Conservation (phyloP, 371 early-diverging fungal species). For the Synchytrium microbalum region DNA sequence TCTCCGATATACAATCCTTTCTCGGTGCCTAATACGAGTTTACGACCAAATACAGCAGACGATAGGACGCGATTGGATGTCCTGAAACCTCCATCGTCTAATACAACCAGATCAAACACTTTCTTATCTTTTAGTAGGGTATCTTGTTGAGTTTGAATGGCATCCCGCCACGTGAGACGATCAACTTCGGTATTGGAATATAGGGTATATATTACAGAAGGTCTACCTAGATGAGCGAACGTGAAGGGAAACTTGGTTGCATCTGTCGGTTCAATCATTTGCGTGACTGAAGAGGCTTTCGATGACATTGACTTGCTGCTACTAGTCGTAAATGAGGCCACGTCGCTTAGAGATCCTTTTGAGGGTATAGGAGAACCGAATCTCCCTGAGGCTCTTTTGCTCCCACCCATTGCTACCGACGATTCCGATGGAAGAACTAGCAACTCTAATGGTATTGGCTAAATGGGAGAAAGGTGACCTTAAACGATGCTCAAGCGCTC, state of each 20-base stretch:
- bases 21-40: constrained; percentile 68
- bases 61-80: constrained; percentile 57
- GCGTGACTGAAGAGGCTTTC: no score
- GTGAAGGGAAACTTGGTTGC: constrained; percentile 36
- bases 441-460: no score
- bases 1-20: constrained; percentile 61
- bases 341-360: no score
- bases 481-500: no score
- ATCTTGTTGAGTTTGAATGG: constrained; percentile 59
- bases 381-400: no score
- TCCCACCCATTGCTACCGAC: no score
- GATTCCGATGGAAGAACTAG: no score
- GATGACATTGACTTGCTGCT: no score
- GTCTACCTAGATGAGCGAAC: constrained; percentile 67
- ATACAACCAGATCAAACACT: constrained; percentile 51
- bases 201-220: constrained; percentile 59
- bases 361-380: no score
- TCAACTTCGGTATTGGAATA: constrained; percentile 66
- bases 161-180: constrained; percentile 73
- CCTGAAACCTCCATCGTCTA: constrained; percentile 39
- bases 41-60: constrained; percentile 51
- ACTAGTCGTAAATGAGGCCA: no score
- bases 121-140: constrained; percentile 19
- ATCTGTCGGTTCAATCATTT: background rate
- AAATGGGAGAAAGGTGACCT: no score